Conservation (phyloP, 805 yeast genomes). For the Candida verbasci region DNA sequence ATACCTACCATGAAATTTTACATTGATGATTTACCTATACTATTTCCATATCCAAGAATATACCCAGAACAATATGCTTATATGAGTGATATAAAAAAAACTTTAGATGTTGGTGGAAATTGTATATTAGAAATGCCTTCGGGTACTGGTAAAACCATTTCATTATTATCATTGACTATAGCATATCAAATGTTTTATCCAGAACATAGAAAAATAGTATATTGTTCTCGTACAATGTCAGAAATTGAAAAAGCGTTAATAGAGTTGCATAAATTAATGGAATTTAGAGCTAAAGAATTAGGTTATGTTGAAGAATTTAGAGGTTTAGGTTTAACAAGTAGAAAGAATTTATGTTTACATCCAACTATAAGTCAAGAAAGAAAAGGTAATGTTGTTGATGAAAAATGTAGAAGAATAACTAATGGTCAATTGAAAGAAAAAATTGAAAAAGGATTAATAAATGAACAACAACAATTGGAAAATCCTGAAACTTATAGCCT, state of each 20-base stretch:
- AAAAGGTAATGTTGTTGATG: constrained; percentile 92
- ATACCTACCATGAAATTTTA: constrained; percentile 76
- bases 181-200: constrained; percentile 96
- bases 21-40: constrained; percentile 93
- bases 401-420: constrained; percentile 90
- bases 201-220: constrained; percentile 88
- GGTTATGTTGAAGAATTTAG: constrained; percentile 88
- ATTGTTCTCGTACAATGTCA: constrained; percentile 99
- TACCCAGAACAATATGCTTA: constrained; percentile 98
- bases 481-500: constrained; percentile 34
- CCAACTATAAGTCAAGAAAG: constrained; percentile 84
- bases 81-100: constrained; percentile 92
- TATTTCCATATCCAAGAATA: constrained; percentile 93
- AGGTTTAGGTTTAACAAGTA: constrained; percentile 89
- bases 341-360: constrained; percentile 91
- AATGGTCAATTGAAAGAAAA: constrained; percentile 79
- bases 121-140: constrained; percentile 99
- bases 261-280: constrained; percentile 86
- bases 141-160: constrained; percentile 97
- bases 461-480: constrained; percentile 51
- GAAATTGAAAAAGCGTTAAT: constrained; percentile 96
- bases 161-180: constrained; percentile 83
- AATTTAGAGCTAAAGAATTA: constrained; percentile 72
- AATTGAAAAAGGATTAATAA: constrained; percentile 45
- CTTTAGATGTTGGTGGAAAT: constrained; percentile 94